Evolutionary conservation across 2,329 filamentous ascomycete species (phyloP).

Genomic region (Aspergillus pseudonomiae): DNA sequence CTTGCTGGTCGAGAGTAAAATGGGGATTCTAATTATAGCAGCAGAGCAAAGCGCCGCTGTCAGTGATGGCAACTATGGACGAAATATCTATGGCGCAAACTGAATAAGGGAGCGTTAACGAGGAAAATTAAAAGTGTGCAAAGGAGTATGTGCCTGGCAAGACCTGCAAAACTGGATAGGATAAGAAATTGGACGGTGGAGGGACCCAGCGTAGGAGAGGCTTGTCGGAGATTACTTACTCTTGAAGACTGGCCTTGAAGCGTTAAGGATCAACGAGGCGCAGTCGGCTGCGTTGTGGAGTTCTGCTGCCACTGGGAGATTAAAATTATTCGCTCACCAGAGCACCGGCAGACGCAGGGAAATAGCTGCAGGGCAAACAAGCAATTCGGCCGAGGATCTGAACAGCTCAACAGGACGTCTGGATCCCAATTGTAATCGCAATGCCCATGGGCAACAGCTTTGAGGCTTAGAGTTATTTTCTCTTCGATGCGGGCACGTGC

Average conservation of each 20-base stretch:
- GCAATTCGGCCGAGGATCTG: background rate
- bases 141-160: conserved; percentile 17
- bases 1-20: conserved; percentile 18
- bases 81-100: conserved; percentile 1
- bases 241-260: conserved; percentile 19
- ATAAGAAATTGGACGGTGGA: conserved; percentile 9
- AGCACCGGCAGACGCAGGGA: background rate
- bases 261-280: conserved; percentile 32
- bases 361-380: background rate
- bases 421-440: background rate
- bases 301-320: conserved; percentile 8
- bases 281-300: conserved; percentile 22
- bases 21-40: conserved; percentile 42
- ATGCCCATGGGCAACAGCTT: conserved; percentile 8
- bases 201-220: conserved; percentile 7
- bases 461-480: conserved; percentile 18
- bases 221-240: conserved; percentile 27
- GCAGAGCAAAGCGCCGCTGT: conserved; percentile 28
- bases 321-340: conserved; percentile 12
- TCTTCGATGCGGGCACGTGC: conserved; percentile 18
- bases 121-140: conserved; percentile 17
- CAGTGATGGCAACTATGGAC: conserved; percentile 26
- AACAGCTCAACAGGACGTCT: background rate
- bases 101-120: background rate
- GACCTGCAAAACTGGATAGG: conserved; percentile 10